phyloP scores from a whole-genome alignment of 2,329 filamentous ascomycete genomes.

The Aspergillus glaucus region DNA sequence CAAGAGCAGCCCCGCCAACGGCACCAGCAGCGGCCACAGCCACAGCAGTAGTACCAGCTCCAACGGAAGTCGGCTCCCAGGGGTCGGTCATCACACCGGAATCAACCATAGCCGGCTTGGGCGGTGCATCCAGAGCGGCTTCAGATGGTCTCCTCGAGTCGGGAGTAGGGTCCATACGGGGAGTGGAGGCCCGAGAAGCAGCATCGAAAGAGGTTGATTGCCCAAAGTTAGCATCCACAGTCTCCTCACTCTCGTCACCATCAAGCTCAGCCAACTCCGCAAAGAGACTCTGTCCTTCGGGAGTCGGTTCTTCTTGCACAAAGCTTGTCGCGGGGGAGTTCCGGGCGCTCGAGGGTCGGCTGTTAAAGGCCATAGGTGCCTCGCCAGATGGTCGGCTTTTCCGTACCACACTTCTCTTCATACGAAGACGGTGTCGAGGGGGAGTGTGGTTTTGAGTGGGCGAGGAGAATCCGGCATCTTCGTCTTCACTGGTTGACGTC shows the following conservation, averaged over 20 bases:
- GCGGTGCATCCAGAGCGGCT: slow-evolving; percentile 14
- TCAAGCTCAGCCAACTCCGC: slow-evolving; percentile 81
- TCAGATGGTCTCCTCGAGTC: slow-evolving; percentile 29
- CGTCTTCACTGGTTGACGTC: slow-evolving; percentile 71
- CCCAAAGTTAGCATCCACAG: slow-evolving; percentile 46
- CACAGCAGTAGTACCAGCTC: slow-evolving; percentile 11
- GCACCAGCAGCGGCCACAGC: slow-evolving; percentile 14
- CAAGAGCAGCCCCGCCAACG: slow-evolving; percentile 11
- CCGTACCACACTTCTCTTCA: slow-evolving; percentile 58
- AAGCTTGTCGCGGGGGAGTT: slow-evolving; percentile 51
- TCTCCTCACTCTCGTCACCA: slow-evolving; percentile 52
- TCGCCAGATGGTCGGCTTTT: slow-evolving; percentile 49
- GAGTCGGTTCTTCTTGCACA: slow-evolving; percentile 38
- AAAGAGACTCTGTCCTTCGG: slow-evolving; percentile 71
- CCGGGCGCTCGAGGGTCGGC: slow-evolving; percentile 36
- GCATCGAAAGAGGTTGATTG: slow-evolving; percentile 31
- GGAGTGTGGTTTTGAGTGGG: slow-evolving; percentile 55
- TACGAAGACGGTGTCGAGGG: slow-evolving; percentile 64
- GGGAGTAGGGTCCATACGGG: slow-evolving; percentile 24
- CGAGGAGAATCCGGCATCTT: slow-evolving; percentile 58
- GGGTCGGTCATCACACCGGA: slow-evolving; percentile 58
- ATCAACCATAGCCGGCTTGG: slow-evolving; percentile 49
- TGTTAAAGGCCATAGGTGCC: slow-evolving; percentile 34
- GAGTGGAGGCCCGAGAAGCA: slow-evolving; percentile 34
- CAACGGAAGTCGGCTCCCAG: slow-evolving; percentile 37